Base-by-base conservation (phyloP, 2,329 filamentous ascomycete species). In the Fusarium burgessii region DNA sequence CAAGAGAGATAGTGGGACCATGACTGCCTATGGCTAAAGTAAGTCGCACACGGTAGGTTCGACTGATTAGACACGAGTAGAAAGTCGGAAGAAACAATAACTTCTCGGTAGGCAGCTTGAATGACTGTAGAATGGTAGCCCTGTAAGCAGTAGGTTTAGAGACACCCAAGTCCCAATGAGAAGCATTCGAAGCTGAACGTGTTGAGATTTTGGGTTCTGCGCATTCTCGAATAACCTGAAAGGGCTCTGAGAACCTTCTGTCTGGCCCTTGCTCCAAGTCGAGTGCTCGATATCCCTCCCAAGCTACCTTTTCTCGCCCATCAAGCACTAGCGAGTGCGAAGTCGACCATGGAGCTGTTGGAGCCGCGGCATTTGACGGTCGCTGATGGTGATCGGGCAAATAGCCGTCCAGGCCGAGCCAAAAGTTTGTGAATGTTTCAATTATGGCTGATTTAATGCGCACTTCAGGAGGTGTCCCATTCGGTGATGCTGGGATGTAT, bases 21-120 rank as follows among this genome's bases (percentile, higher is more conserved):
- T 36, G n/a, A 10, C 17, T 18, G 8, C 3, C 23, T 6, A 36
- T 14, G 7, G 45, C 20, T 15, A 66, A 10, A 6, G 10, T 58
- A 2, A 66, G 4, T n/a, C 18, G 14, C 29, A 65, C 15, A 2
- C 33, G 45, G 15, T 65, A 66, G 5, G 33, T 58, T 23, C 60
- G 45, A n/a, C 62, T 66, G 6, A 66, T 12, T 11, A 58, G 18
- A 10, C 60, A 66, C 1, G 62, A 66, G 18, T 66, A 41, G 4
- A 66, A 66, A 0, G 60, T 66, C 1, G 60, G 62, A 11, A 66
- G 38, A 3, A 65, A 66, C 1, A 58, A 2, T 1, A 25, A 17
- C 9, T 51, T 58, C 15, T 41, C 20, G 3, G 43, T 41, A 1
- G 62, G 40, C 13, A 65, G 45, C 2, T 2, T 14, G 3, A 65